Conservation (phyloP, 495 filamentous ascomycete species). For the Hypomontagnella monticulosa region DNA sequence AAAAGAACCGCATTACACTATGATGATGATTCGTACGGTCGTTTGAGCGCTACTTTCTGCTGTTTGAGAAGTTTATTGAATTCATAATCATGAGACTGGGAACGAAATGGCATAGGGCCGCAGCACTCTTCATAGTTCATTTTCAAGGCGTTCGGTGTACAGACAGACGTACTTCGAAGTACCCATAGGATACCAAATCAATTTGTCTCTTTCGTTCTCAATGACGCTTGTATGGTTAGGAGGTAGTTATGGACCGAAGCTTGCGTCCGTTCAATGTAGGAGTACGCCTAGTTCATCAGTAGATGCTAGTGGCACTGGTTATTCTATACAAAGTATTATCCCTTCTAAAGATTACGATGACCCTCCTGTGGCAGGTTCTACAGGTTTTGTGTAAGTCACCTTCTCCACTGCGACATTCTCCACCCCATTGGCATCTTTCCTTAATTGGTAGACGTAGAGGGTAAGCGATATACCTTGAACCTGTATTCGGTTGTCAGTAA, state of each 20-base stretch:
- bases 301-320: conserved; percentile 34
- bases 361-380: conserved; percentile 58
- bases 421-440: conserved; percentile 85
- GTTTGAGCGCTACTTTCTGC: conserved; percentile 13
- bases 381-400: conserved; percentile 93
- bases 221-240: conserved; percentile 2
- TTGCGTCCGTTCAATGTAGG: conserved; percentile 6
- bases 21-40: conserved; percentile 35
- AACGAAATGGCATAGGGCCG: background rate
- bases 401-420: conserved; percentile 98
- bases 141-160: conserved; percentile 24
- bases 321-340: conserved; percentile 32
- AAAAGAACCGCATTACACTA: conserved; percentile 8
- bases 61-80: conserved; percentile 20
- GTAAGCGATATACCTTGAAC: conserved; percentile 98
- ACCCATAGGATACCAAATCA: conserved; percentile 31
- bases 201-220: conserved; percentile 13
- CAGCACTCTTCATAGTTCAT: conserved; percentile 13
- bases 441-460: conserved; percentile 96
- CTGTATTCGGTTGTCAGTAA: conserved; percentile 55
- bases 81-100: conserved; percentile 18
- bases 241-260: conserved; percentile 8
- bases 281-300: conserved; percentile 25
- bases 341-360: conserved; percentile 45
- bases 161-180: conserved; percentile 15